Percentiles rank a stretch among this genome's conserved stretches.
Conservation (phyloP, 768 basidiomycete species). For the Naganishia onofrii region DNA sequence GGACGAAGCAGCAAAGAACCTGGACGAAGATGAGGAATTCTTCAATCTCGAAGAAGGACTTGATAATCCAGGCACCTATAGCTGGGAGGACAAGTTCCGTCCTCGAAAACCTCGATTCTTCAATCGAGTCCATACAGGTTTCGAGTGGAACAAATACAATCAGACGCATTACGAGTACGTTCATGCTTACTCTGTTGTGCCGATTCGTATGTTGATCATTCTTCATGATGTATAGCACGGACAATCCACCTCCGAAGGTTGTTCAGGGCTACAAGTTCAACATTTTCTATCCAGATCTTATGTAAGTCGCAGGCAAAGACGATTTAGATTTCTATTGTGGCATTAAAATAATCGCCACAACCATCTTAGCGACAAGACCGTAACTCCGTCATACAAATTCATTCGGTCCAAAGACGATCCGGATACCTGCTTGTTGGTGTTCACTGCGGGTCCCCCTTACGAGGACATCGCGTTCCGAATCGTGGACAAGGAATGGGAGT, state of each 20-base stretch:
- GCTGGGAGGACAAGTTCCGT: constrained; percentile 98
- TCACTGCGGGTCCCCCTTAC: constrained; percentile 95
- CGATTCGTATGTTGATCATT: not conserved
- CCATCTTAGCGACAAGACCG: constrained; percentile 93
- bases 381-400: constrained; percentile 94
- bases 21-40: constrained; percentile 93
- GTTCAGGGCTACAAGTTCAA: constrained; percentile 99
- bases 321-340: constrained; percentile 56
- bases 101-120: constrained; percentile 97
- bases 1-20: constrained; percentile 65
- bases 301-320: constrained; percentile 50
- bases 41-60: constrained; percentile 93
- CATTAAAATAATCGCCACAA: constrained; percentile 95
- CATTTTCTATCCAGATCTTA: constrained; percentile 98
- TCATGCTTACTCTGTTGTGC: not conserved
- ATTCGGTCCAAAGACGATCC: constrained; percentile 91
- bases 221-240: constrained; percentile 61
- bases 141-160: constrained; percentile 99
- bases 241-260: constrained; percentile 98
- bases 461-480: constrained; percentile 98
- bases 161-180: constrained; percentile 98
- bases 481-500: constrained; percentile 97
- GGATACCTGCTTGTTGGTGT: constrained; percentile 87
- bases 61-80: constrained; percentile 76
- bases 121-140: constrained; percentile 97